phyloP scores from a whole-genome alignment of 2,329 filamentous ascomycete genomes.

The Tympanopsis confertula region DNA sequence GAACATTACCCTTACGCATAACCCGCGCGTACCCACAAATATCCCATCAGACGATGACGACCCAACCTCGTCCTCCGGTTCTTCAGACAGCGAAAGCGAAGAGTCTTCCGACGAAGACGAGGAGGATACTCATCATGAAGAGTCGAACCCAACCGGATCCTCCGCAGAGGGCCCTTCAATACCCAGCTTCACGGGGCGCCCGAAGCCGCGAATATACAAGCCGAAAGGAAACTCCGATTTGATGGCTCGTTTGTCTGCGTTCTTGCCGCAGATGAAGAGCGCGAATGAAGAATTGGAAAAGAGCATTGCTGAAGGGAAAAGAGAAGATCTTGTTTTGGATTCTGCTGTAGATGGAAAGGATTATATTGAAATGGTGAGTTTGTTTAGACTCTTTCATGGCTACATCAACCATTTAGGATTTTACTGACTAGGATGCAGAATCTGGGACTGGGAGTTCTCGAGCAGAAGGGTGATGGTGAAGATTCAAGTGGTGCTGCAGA shows the following conservation, averaged over 20 bases:
- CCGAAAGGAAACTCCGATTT: conserved; percentile 8
- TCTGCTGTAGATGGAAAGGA: conserved; percentile 15
- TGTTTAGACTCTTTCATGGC: conserved; percentile 1
- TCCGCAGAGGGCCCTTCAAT: neutral
- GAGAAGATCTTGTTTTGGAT: conserved; percentile 12
- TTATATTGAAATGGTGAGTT: conserved; percentile 9
- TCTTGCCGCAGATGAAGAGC: conserved; percentile 25
- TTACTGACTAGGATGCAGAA: conserved; percentile 14
- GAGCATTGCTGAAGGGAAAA: conserved; percentile 19
- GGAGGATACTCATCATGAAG: neutral
- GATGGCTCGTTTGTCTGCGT: conserved; percentile 21
- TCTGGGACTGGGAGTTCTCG: conserved; percentile 28
- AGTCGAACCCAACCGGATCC: neutral
- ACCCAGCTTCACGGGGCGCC: neutral
- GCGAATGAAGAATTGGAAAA: conserved; percentile 26
- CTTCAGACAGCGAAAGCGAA: no score
- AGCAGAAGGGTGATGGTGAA: conserved; percentile 18
- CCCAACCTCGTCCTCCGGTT: neutral
- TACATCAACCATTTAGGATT: neutral
- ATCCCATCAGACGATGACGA: conserved; percentile 1
- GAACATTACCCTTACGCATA: no score
- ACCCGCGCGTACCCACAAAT: no score
- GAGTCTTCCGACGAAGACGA: neutral
- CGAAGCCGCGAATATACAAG: neutral
- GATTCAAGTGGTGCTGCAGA: conserved; percentile 1